phyloP scores from a whole-genome alignment of 371 early-diverging fungal species.

The Saksenaea vasiformis region DNA sequence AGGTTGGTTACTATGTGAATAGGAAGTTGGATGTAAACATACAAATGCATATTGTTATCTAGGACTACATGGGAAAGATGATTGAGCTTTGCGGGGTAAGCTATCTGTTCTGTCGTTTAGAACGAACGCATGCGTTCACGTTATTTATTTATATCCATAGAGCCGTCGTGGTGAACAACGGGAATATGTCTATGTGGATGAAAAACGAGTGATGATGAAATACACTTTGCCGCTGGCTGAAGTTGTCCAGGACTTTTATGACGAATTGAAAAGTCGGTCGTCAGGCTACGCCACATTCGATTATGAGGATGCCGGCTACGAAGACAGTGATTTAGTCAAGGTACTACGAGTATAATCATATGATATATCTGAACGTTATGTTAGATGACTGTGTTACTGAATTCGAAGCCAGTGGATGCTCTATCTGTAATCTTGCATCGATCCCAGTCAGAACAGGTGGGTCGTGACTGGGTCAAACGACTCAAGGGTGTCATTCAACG shows the following conservation, averaged over 20 bases:
- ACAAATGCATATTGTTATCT: not conserved
- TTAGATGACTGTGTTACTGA: slow-evolving; percentile 86
- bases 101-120: not conserved
- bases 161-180: slow-evolving; percentile 79
- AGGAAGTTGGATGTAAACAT: not conserved
- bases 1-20: slow-evolving; percentile 30
- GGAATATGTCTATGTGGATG: slow-evolving; percentile 87
- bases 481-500: slow-evolving; percentile 83
- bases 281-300: slow-evolving; percentile 96
- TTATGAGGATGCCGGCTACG: slow-evolving; percentile 94
- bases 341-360: slow-evolving; percentile 47
- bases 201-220: slow-evolving; percentile 85
- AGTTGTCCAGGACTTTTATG: slow-evolving; percentile 93
- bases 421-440: slow-evolving; percentile 88
- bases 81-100: slow-evolving; percentile 89
- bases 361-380: not conserved
- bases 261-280: slow-evolving; percentile 87
- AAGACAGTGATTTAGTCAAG: slow-evolving; percentile 89
- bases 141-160: slow-evolving; percentile 23
- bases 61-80: slow-evolving; percentile 86
- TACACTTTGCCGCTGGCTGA: slow-evolving; percentile 90
- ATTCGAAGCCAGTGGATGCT: slow-evolving; percentile 92
- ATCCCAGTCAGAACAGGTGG: slow-evolving; percentile 69
- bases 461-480: slow-evolving; percentile 80
- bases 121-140: not conserved